Percentiles rank a stretch among this genome's conserved stretches.
phyloP scores from a whole-genome alignment of 2,329 filamentous ascomycete genomes.

The Hymenoscyphus fructigenus region DNA sequence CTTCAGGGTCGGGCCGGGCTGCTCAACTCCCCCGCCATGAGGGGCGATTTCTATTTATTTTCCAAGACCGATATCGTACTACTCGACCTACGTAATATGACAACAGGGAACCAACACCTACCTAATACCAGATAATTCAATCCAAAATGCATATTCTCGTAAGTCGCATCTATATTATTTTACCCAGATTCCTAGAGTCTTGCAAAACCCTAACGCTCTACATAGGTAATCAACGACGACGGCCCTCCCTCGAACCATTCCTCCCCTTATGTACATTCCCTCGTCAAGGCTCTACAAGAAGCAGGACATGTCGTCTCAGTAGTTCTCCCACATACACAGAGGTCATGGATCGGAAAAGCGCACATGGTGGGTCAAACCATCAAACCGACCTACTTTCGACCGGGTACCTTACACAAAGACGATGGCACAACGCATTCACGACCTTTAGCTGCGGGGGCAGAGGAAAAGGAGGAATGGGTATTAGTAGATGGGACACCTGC shows the following conservation, averaged over 20 bases:
- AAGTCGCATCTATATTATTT: conserved; percentile 28
- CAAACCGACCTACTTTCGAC: conserved; percentile 80
- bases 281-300: conserved; percentile 67
- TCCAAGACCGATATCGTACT: conserved; percentile 13
- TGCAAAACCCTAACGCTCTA: not conserved
- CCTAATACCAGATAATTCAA: not conserved
- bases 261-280: conserved; percentile 76
- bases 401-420: conserved; percentile 57
- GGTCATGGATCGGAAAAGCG: conserved; percentile 98
- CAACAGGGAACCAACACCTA: not conserved
- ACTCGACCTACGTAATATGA: not conserved
- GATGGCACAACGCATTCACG: conserved; percentile 65
- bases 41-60: not conserved
- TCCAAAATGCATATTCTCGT: conserved; percentile 51
- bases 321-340: conserved; percentile 84
- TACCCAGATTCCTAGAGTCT: conserved; percentile 4
- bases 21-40: not conserved
- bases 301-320: conserved; percentile 88
- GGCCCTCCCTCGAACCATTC: conserved; percentile 75
- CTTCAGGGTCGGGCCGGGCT: not conserved
- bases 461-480: conserved; percentile 72
- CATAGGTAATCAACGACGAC: conserved; percentile 70
- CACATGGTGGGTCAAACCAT: conserved; percentile 91
- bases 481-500: conserved; percentile 80
- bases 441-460: conserved; percentile 50